These are phyloP conservation scores for Suhomyces chickasaworum DNA, from an alignment of 1,139 yeast species.

Conservation along the genomic window DNA sequence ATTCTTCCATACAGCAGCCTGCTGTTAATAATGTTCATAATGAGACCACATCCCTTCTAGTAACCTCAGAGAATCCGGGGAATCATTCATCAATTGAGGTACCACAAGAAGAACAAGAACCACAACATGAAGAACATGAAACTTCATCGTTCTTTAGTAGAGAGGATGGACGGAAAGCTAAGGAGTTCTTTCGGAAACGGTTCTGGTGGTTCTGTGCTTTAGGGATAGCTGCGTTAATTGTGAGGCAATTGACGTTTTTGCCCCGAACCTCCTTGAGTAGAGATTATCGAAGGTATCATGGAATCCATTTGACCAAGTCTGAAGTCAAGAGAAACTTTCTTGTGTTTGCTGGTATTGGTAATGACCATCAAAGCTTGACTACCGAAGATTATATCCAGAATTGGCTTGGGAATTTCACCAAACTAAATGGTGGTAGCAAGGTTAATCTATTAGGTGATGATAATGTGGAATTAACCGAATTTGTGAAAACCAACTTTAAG, in stretches of 20 bases:
- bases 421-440: slow-evolving; percentile 17
- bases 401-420: slow-evolving; percentile 25
- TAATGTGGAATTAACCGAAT: slow-evolving; percentile 29
- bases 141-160: slow-evolving; percentile 1
- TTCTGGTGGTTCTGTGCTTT: slow-evolving; percentile 56
- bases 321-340: slow-evolving; percentile 57
- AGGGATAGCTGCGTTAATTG: slow-evolving; percentile 54
- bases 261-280: slow-evolving; percentile 86
- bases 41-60: slow-evolving; percentile 5
- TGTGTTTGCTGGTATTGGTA: slow-evolving; percentile 28
- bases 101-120: neutral
- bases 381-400: slow-evolving; percentile 33
- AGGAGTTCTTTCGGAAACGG: slow-evolving; percentile 22
- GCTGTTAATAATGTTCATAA: neutral
- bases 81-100: neutral
- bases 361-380: slow-evolving; percentile 25
- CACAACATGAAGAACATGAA: neutral
- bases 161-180: neutral
- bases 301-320: slow-evolving; percentile 59
- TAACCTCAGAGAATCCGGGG: neutral
- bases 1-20: neutral
- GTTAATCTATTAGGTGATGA: slow-evolving; percentile 32
- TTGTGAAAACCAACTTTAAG: slow-evolving; percentile 30
- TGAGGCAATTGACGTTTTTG: slow-evolving; percentile 70
- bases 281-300: slow-evolving; percentile 78